Conservation (phyloP, 192 early-diverging fungal genomes). For the Backusella morwellensis region DNA sequence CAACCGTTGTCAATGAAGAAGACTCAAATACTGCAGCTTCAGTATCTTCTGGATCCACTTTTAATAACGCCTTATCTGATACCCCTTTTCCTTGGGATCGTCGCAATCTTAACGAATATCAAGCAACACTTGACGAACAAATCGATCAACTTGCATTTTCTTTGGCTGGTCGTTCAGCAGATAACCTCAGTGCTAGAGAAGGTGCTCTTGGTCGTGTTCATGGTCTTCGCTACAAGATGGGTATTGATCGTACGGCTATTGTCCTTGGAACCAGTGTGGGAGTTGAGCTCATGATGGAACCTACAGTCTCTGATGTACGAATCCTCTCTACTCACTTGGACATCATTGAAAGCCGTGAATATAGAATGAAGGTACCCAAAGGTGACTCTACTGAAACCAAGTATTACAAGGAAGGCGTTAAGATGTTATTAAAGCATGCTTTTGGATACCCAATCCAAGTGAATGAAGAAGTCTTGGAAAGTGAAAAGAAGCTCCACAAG, state of each 20-base stretch:
- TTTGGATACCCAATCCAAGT: conserved; percentile 9
- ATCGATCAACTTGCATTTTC: conserved; percentile 17
- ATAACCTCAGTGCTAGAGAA: neutral
- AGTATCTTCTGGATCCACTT: neutral
- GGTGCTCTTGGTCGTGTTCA: neutral
- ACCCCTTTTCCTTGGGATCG: conserved; percentile 12
- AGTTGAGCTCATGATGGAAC: conserved; percentile 11
- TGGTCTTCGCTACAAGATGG: conserved; percentile 16
- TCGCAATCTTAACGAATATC: neutral
- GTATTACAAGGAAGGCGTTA: neutral
- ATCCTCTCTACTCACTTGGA: conserved; percentile 1
- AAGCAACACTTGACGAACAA: conserved; percentile 21
- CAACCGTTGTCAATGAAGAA: neutral
- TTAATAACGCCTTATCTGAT: neutral
- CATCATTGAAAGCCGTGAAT: conserved; percentile 11
- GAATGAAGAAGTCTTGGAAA: neutral
- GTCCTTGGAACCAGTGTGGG: conserved; percentile 27
- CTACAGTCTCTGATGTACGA: neutral
- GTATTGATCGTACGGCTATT: conserved; percentile 24
- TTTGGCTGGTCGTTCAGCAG: conserved; percentile 11
- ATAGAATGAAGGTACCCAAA: conserved; percentile 10
- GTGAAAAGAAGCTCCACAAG: neutral
- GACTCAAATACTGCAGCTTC: neutral
- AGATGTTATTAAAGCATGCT: conserved; percentile 23
- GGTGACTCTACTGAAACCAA: neutral